Percentiles rank a stretch among this genome's conserved stretches.
These are phyloP conservation scores for Sphaerostilbella broomeana DNA, from an alignment of 2,329 filamentous ascomycete species.

Conservation along the genomic window DNA sequence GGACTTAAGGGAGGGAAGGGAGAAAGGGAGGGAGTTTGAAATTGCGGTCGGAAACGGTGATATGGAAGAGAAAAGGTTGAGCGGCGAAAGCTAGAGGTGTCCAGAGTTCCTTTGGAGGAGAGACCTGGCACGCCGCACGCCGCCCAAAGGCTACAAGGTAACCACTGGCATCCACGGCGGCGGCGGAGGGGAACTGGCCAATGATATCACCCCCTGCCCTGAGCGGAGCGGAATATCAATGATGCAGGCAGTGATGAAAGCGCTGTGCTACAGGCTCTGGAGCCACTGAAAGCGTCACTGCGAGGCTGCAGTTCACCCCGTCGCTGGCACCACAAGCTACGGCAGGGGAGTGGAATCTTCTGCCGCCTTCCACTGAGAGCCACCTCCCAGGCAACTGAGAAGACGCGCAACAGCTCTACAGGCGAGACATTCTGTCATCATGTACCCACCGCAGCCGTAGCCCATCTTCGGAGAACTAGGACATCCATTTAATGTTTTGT, in stretches of 20 bases:
- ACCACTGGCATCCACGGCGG: slow-evolving; percentile 10
- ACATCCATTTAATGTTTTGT: no score
- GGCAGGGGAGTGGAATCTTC: slow-evolving; percentile 30
- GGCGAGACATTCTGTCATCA: no score
- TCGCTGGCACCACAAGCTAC: no score
- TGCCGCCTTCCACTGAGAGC: slow-evolving; percentile 22
- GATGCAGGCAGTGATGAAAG: slow-evolving; percentile 21
- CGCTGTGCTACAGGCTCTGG: slow-evolving; percentile 15
- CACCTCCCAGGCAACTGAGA: slow-evolving; percentile 15
- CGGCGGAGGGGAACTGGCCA: slow-evolving; percentile 24
- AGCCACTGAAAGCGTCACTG: no score
- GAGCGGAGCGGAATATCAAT: slow-evolving; percentile 32
- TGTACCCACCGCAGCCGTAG: no score
- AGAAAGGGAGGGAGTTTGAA: slow-evolving; percentile 2
- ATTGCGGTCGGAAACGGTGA: slow-evolving; percentile 4
- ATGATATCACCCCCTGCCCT: slow-evolving; percentile 27
- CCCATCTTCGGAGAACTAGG: no score
- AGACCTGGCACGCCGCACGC: slow-evolving; percentile 4
- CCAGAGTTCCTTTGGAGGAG: slow-evolving; percentile 8
- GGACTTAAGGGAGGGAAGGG: not conserved
- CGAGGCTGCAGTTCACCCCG: slow-evolving; percentile 2
- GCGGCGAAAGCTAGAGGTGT: slow-evolving; percentile 18
- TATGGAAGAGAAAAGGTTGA: slow-evolving; percentile 15
- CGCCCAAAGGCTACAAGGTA: slow-evolving; percentile 9
- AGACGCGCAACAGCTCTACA: slow-evolving; percentile 14